phyloP scores from a whole-genome alignment of 768 basidiomycete species.

The Saitozyma podzolica region DNA sequence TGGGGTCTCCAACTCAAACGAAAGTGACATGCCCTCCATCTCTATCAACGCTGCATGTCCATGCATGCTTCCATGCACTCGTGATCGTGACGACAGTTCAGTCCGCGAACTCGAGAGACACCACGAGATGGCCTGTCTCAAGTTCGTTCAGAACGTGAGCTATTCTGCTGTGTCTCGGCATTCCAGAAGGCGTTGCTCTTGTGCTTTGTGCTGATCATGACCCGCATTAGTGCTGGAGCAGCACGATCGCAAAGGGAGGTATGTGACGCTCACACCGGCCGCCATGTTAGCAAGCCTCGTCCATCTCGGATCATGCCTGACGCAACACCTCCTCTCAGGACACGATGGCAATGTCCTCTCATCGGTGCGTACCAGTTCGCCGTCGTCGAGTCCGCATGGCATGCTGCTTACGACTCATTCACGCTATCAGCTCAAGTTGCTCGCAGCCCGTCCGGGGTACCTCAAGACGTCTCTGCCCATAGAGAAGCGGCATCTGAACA shows the following conservation, averaged over 20 bases:
- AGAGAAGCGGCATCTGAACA: constrained; percentile 41
- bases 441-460: constrained; percentile 34
- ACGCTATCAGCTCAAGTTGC: constrained; percentile 26
- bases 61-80: too few species aligned
- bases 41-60: too few species aligned
- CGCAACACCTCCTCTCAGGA: constrained; percentile 7
- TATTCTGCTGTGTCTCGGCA: neutral
- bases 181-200: neutral
- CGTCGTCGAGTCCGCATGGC: neutral
- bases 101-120: too few species aligned
- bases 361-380: constrained; percentile 17
- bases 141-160: constrained; percentile 27
- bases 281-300: neutral
- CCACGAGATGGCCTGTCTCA: constrained; percentile 14
- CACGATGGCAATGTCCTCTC: constrained; percentile 37
- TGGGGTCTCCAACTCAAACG: too few species aligned
- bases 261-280: neutral
- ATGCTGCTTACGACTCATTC: neutral
- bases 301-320: neutral
- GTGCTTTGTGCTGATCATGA: neutral
- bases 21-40: too few species aligned
- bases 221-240: constrained; percentile 30
- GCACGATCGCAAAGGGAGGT: constrained; percentile 37
- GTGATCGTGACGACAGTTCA: too few species aligned
- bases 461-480: constrained; percentile 27